Evolutionary conservation across 139 green algal species (phyloP), one percentile per base, ranked within the genome.

Genomic region (Pycnococcus provasolii): DNA sequence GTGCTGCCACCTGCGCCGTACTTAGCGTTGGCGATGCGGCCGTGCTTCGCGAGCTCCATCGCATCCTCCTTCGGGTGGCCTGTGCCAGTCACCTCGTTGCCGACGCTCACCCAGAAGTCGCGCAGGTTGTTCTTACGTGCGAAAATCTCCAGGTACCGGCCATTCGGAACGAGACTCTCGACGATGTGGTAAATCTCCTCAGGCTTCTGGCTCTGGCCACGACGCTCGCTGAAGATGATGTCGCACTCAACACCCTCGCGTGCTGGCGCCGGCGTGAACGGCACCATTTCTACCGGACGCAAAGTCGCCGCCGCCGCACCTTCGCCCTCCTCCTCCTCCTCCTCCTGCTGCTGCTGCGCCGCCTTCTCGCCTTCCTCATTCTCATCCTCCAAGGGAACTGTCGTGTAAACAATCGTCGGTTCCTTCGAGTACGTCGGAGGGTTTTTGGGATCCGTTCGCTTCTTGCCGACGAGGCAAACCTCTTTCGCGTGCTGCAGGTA

Each of bases 141-240:
- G 78, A 96, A 96, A 3, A 96, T 90, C 79, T 96, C 89, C 42
- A 96, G 75, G 67, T 95, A 96, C 69, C 39, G 60, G 83, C 86
- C 88, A 44, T 84, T 78, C 2, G 88, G 90, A 60, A 96, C 90
- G 51, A 96, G 81, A 67, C 86, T 64, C 77, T 96, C 90, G 3
- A 95, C 85, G 37, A 95, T 81, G 64, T 95, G 77, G 73, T 96
- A 96, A n/a, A 96, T 92, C 77, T 96, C 90, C 61, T 91, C 84
- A 2, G 90, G 90, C 72, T 96, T 96, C 81, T 96, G 90, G 79
- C 86, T 94, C 79, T 96, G 89, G 2, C 90, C 90, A 8, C 90
- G 78, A 37, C 90, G 79, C 70, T 94, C 83, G 58, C 74, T 84
- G 62, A 92, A 87, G 50, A 96, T 95, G 57, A 96, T 71, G 67